phyloP scores from a whole-genome alignment of 1,284 basidiomycete genomes.

The Puccinia horiana region DNA sequence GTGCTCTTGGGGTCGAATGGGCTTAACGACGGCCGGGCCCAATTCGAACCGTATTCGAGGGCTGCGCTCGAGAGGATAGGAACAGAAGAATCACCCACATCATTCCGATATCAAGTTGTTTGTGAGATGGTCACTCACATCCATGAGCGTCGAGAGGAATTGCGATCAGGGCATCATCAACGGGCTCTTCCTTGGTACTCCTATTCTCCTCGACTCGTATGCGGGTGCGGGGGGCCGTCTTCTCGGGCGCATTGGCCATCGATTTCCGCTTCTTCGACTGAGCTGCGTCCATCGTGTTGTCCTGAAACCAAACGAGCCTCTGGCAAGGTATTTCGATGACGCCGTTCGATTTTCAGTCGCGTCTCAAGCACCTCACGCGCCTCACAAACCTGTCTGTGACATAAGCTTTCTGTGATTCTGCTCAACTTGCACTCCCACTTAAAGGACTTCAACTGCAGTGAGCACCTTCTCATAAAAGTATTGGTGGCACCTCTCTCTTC shows the following conservation, averaged over 20 bases:
- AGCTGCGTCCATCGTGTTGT: neutral
- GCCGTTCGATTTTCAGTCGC: constrained; percentile 49
- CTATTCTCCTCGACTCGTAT: constrained; percentile 35
- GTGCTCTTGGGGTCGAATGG: constrained; percentile 67
- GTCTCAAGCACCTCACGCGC: constrained; percentile 54
- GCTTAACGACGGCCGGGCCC: constrained; percentile 71
- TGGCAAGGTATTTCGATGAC: neutral
- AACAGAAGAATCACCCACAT: neutral
- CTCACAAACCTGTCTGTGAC: constrained; percentile 58
- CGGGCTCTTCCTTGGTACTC: neutral
- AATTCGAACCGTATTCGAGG: constrained; percentile 62
- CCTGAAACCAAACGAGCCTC: neutral
- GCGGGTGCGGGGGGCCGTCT: constrained; percentile 46
- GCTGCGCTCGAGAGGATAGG: constrained; percentile 46
- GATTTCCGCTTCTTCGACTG: constrained; percentile 21
- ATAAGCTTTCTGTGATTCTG: constrained; percentile 56
- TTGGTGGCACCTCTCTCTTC: no score
- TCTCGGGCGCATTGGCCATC: constrained; percentile 29
- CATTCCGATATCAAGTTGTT: no score
- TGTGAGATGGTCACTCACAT: neutral
- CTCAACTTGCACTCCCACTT: constrained; percentile 22
- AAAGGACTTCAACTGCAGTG: no score
- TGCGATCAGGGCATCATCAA: neutral
- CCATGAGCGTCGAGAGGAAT: neutral
- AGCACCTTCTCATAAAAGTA: no score